A percentile compares a stretch with the other conserved stretches of the same genome.
These are phyloP conservation scores for Fusarium sp. DNA, from an alignment of 2,329 filamentous ascomycete genomes.

Conservation along the genomic window DNA sequence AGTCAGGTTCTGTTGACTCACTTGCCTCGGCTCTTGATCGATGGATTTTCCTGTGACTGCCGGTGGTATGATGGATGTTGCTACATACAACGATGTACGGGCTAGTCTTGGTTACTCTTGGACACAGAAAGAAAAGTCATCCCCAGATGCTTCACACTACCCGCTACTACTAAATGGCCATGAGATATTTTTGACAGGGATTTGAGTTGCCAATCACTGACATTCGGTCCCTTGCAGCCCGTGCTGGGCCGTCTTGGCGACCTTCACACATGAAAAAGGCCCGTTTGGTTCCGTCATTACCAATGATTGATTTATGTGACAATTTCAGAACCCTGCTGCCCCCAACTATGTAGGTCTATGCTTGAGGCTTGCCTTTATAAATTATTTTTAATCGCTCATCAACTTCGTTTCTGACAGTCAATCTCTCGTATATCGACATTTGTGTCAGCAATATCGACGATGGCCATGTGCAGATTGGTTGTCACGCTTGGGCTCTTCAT, in stretches of 20 bases:
- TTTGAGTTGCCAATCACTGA: neutral
- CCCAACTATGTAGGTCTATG: neutral
- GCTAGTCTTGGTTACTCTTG: neutral
- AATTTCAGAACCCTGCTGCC: neutral
- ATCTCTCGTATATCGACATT: neutral
- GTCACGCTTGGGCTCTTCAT: neutral
- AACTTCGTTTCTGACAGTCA: neutral
- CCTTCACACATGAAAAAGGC: neutral
- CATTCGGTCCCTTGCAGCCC: neutral
- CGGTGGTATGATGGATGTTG: neutral
- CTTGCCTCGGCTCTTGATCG: neutral
- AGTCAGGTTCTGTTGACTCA: neutral
- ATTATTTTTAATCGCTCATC: neutral
- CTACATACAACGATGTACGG: no score
- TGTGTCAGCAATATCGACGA: accelerated
- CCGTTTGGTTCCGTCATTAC: neutral
- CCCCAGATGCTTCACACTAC: no score
- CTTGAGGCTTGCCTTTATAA: no score
- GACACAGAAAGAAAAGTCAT: neutral
- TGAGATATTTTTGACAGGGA: neutral
- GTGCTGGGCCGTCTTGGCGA: neutral
- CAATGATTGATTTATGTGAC: neutral
- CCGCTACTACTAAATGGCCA: no score
- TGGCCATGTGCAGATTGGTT: neutral
- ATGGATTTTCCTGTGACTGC: accelerated